Evolutionary conservation across 495 filamentous ascomycete genomes (phyloP), one percentile per base, ranked within the genome.

Genomic region (Podospora comata): DNA sequence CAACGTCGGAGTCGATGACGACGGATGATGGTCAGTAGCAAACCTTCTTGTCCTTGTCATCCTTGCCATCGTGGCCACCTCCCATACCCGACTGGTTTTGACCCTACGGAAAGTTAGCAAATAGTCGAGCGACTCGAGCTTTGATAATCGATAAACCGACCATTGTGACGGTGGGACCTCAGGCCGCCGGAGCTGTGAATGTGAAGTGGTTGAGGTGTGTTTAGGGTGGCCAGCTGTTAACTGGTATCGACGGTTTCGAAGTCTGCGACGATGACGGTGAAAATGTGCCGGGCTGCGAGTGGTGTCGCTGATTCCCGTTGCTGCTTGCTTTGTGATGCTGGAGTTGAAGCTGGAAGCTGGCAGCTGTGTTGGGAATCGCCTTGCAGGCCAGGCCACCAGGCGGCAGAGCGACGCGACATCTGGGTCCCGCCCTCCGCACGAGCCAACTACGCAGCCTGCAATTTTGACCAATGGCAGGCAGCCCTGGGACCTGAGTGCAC

Each of bases 41-140:
- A 85, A 97, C 94, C 91, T 98, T 97, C 83, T 94, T 93, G 71
- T 97, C 92, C 80, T 97, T 97, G 27, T 93, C 91, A 9, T 58
- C 23, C 5, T 18, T 26, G 78, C 97, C 91, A 66, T 87, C 91
- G 13, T 32, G 28, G 32, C 61, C 67, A 84, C 79, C 89, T 69
- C 91, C 91, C 78, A 95, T 89, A 68, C 90, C 92, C 77, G 94
- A 97, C 77, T 95, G 92, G 79, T 91, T 91, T 79, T 94, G 91
- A 79, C 91, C 91, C 91, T 93, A 71, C 54, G 27, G n/a, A 58
- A n/a, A 53, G 75, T 79, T 65, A 79, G 74, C 55, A 62, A 26
- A 30, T 27, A 56, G 18, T 23, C 19, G n/a, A 23, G 26, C 32
- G 54, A 19, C 3, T 18, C 7, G 13, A 6, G 18, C 19, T 54